phyloP scores from a whole-genome alignment of 345 rosid genomes.

The Kernera saxatilis region DNA sequence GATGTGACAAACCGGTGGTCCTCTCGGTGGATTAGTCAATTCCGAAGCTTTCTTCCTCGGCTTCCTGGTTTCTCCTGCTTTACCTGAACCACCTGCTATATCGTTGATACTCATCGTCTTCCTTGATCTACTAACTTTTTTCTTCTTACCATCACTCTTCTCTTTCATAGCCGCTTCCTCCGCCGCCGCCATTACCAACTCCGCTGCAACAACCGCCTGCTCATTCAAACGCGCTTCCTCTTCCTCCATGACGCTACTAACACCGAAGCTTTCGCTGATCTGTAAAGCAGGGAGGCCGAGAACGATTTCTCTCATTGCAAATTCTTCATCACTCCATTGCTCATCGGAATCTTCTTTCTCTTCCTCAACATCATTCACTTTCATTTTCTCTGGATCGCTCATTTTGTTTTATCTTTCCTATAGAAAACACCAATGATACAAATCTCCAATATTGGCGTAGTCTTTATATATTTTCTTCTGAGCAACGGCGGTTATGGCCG shows the following conservation, averaged over 20 bases:
- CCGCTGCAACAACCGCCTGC: constrained; percentile 15
- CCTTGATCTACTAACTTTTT: not conserved
- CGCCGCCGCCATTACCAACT: not conserved
- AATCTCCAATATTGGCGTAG: not conserved
- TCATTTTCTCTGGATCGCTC: constrained; percentile 1
- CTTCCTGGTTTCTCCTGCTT: not conserved
- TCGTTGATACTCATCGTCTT: not conserved
- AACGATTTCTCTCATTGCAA: not conserved
- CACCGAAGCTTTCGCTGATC: not conserved
- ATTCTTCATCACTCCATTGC: not conserved
- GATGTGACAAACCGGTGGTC: constrained; percentile 19
- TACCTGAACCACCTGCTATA: not conserved
- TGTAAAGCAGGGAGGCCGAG: constrained; percentile 8
- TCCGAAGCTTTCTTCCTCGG: not conserved
- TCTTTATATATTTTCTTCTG: not conserved
- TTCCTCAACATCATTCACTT: not conserved
- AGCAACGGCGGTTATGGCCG: not conserved
- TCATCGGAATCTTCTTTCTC: not conserved
- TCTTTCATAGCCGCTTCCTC: constrained; percentile 16
- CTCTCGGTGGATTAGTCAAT: constrained; percentile 1
- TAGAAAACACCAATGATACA: no score
- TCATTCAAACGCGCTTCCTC: not conserved
- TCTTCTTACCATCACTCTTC: not conserved
- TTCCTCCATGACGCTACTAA: not conserved
- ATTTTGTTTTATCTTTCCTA: not conserved